Conservation (phyloP, 2,329 filamentous ascomycete genomes). For the Colletotrichum limetticola region DNA sequence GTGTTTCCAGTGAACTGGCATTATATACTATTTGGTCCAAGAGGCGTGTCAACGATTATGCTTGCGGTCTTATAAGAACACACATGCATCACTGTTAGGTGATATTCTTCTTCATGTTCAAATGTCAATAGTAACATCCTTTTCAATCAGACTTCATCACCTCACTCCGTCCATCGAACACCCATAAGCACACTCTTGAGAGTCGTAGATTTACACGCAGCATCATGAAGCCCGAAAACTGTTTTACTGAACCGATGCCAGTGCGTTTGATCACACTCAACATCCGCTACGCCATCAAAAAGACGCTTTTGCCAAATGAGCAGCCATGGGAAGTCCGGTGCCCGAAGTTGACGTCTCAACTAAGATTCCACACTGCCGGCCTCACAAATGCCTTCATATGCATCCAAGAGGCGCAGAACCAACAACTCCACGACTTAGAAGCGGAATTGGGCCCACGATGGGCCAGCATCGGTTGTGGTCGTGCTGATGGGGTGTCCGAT, state of each 20-base stretch:
- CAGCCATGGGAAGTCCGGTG: slow-evolving; percentile 67
- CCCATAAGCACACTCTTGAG: no score
- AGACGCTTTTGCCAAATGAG: slow-evolving; percentile 61
- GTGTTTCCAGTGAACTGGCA: no score
- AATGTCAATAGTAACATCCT: no score
- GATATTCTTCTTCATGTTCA: no score
- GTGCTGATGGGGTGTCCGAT: slow-evolving; percentile 69
- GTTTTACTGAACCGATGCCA: slow-evolving; percentile 34
- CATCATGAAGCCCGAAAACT: neutral
- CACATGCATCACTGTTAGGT: no score
- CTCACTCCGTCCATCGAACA: neutral
- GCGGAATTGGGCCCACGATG: slow-evolving; percentile 63
- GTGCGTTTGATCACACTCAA: slow-evolving; percentile 74
- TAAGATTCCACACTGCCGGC: slow-evolving; percentile 63
- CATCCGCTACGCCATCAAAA: slow-evolving; percentile 70
- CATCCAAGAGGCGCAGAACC: slow-evolving; percentile 74
- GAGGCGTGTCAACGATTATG: no score
- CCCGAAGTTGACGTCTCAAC: slow-evolving; percentile 64
- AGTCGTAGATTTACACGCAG: no score
- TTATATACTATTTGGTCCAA: no score
- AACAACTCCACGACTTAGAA: slow-evolving; percentile 70
- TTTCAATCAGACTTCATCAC: no score
- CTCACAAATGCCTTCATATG: slow-evolving; percentile 68
- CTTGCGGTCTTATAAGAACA: no score
- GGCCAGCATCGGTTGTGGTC: slow-evolving; percentile 72